Conservation (phyloP, 352 stramenopile genomes). For the Pythium diclinum region DNA sequence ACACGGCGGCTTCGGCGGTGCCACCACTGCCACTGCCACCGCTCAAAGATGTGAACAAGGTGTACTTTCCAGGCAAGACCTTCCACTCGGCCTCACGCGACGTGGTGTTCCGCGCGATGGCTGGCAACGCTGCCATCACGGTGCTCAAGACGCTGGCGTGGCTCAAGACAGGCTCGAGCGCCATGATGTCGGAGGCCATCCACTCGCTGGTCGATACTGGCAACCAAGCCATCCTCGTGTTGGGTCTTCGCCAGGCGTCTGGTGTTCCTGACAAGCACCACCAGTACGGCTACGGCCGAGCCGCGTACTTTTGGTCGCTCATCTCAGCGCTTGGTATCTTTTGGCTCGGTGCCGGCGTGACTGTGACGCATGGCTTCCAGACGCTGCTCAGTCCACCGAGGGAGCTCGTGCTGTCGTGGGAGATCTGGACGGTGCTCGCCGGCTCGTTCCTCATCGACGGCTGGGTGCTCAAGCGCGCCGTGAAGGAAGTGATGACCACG, state of each 20-base stretch:
- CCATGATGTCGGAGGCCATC: constrained; percentile 97
- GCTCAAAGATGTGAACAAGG: constrained; percentile 82
- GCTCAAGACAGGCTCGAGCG: constrained; percentile 92
- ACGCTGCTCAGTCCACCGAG: constrained; percentile 67
- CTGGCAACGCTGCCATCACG: constrained; percentile 94
- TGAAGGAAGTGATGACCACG: constrained; percentile 78
- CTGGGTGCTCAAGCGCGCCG: constrained; percentile 92
- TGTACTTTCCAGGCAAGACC: constrained; percentile 80
- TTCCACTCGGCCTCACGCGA: constrained; percentile 75
- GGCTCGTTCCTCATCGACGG: constrained; percentile 96
- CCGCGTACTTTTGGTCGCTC: constrained; percentile 98
- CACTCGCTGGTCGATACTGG: constrained; percentile 96
- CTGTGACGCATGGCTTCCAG: constrained; percentile 91
- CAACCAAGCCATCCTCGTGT: constrained; percentile 93
- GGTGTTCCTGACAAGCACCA: constrained; percentile 92
- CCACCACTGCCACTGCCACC: constrained; percentile 44
- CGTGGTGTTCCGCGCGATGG: constrained; percentile 87
- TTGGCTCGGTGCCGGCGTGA: constrained; percentile 95
- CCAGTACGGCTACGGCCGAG: constrained; percentile 97
- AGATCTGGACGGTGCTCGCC: constrained; percentile 95
- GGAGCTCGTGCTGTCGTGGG: constrained; percentile 72
- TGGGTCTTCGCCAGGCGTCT: constrained; percentile 78
- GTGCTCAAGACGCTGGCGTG: constrained; percentile 88
- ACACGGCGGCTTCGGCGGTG: constrained; percentile 12
- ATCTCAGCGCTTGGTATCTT: constrained; percentile 98